Conservation (phyloP, 257 asterid genomes). For the Capsicum pubescens region DNA sequence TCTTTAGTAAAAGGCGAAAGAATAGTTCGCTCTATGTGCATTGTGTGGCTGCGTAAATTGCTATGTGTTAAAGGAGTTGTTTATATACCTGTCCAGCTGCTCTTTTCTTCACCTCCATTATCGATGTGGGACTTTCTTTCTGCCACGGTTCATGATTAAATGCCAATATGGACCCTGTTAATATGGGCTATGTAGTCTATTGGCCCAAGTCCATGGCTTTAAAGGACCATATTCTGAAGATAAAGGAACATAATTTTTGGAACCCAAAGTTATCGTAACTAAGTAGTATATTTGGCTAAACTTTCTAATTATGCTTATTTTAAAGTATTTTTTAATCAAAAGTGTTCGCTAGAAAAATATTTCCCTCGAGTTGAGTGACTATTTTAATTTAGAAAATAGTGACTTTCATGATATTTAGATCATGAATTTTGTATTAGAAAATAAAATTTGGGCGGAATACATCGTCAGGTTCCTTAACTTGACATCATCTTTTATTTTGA, state of each 20-base stretch:
- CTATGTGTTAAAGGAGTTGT: fast-evolving
- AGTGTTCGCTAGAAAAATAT: no score
- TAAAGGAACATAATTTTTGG: neutral
- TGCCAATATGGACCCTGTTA: neutral
- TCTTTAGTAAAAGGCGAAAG: conserved; percentile 31
- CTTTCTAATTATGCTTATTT: no score
- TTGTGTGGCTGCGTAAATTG: neutral
- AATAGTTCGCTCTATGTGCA: conserved; percentile 26
- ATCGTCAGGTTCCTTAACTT: no score
- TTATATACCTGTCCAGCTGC: neutral
- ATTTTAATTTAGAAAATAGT: no score
- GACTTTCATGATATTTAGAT: no score
- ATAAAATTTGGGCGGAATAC: no score
- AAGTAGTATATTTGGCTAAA: no score
- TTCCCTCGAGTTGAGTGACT: no score
- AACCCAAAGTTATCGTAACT: no score
- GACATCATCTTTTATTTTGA: no score
- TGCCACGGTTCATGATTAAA: neutral
- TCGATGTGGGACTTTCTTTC: neutral
- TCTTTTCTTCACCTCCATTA: neutral
- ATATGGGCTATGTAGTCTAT: neutral
- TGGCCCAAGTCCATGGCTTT: neutral
- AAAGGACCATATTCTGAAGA: neutral
- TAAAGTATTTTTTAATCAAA: no score
- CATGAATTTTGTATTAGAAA: no score